Percentiles rank a stretch among this genome's conserved stretches.
Conservation (phyloP, 306 rosid genomes). For the Adenanthera pavonina region DNA sequence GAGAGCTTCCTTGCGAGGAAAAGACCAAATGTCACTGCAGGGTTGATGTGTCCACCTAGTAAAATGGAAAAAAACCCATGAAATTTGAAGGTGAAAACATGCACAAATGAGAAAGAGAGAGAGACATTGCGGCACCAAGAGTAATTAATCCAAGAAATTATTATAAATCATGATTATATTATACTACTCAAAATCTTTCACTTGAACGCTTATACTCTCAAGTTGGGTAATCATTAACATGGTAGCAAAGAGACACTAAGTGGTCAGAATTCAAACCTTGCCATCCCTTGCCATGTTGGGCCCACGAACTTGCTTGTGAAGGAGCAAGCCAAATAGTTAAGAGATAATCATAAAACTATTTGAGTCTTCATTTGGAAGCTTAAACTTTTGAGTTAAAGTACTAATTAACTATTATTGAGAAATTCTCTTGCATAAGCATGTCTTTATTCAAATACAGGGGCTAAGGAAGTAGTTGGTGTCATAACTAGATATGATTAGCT, state of each 20-base stretch:
- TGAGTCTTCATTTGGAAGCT: neutral
- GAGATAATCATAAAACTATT: neutral
- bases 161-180: too few species aligned
- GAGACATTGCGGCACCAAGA: too few species aligned
- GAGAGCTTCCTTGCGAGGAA: conserved; percentile 86
- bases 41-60: conserved; percentile 91
- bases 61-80: neutral
- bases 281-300: too few species aligned
- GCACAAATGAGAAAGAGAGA: neutral
- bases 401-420: neutral
- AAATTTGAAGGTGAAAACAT: neutral
- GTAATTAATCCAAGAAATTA: too few species aligned
- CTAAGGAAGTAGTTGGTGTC: neutral
- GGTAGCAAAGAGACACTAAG: too few species aligned
- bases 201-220: too few species aligned
- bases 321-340: too few species aligned
- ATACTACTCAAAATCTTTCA: neutral
- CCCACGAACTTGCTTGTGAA: too few species aligned
- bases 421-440: neutral
- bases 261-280: too few species aligned
- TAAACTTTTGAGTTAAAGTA: neutral
- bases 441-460: neutral
- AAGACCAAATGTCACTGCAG: conserved; percentile 89
- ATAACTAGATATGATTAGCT: neutral
- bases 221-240: too few species aligned